These are phyloP conservation scores for Globisporangium nunn DNA, from an alignment of 352 stramenopile species.

Conservation along the genomic window DNA sequence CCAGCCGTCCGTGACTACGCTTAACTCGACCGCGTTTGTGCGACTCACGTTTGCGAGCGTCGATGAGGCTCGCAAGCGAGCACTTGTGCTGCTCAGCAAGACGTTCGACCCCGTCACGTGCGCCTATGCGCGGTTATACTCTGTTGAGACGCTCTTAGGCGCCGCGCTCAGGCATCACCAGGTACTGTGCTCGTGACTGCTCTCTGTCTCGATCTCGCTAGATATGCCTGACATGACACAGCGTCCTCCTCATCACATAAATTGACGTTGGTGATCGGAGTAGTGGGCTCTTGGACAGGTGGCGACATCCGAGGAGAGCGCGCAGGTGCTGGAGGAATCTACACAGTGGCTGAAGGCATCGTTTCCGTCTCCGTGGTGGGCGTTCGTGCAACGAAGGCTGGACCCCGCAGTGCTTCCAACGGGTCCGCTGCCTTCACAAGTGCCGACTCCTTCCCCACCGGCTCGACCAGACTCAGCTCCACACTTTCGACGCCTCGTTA, in stretches of 20 bases:
- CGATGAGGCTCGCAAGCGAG: slow-evolving; percentile 56
- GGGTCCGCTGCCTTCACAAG: neutral
- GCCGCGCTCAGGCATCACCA: slow-evolving; percentile 53
- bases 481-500: neutral
- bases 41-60: slow-evolving; percentile 66
- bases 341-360: slow-evolving; percentile 33
- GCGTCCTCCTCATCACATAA: neutral
- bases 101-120: slow-evolving; percentile 61
- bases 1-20: slow-evolving; percentile 6
- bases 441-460: neutral
- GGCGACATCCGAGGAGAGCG: slow-evolving; percentile 22
- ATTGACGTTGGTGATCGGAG: neutral
- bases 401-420: neutral
- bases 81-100: slow-evolving; percentile 60
- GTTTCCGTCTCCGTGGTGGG: slow-evolving; percentile 52
- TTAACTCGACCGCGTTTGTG: slow-evolving; percentile 48
- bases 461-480: slow-evolving; percentile 9
- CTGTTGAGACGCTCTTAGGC: slow-evolving; percentile 46
- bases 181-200: slow-evolving; percentile 11
- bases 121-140: slow-evolving; percentile 55
- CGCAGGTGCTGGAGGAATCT: slow-evolving; percentile 23
- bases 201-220: neutral
- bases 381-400: slow-evolving; percentile 19
- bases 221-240: neutral
- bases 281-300: slow-evolving; percentile 51